A percentile compares a stretch with the other conserved stretches of the same genome.
Evolutionary conservation across 208 protist genomes (phyloP).

Genomic region (Leptomonas pyrrhocoris): DNA sequence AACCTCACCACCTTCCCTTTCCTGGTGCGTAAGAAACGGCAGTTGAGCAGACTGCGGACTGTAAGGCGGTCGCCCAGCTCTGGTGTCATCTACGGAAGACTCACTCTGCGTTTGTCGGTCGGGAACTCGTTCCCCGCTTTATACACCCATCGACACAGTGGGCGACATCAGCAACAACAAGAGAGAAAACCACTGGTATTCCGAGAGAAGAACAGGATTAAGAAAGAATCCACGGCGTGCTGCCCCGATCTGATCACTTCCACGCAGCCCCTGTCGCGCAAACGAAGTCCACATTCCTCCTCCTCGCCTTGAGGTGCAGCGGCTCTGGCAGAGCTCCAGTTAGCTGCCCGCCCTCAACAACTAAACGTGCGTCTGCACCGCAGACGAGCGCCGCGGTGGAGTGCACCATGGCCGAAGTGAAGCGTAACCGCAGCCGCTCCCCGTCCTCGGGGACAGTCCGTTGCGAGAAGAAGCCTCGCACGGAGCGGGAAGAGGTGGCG

Average conservation of each 20-base stretch:
- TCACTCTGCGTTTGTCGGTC: too few relatives aligned
- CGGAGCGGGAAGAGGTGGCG: constrained; percentile 36
- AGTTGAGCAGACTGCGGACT: too few relatives aligned
- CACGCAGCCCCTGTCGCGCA: neutral
- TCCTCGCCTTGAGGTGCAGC: constrained; percentile 22
- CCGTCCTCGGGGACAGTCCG: neutral
- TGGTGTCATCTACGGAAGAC: too few relatives aligned
- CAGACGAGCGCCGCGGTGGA: constrained; percentile 2
- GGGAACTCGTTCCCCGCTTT: too few relatives aligned
- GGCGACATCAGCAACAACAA: too few relatives aligned
- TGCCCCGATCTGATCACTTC: neutral
- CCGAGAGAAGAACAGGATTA: neutral
- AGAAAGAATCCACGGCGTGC: neutral
- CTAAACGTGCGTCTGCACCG: neutral
- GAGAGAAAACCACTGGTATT: too few relatives aligned
- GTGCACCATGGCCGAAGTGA: constrained; percentile 10
- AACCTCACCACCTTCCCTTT: too few relatives aligned
- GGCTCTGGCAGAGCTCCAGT: neutral
- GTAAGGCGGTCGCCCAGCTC: too few relatives aligned
- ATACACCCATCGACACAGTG: too few relatives aligned
- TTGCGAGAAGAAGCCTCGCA: constrained; percentile 16
- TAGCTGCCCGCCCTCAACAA: neutral
- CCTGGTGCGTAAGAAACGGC: too few relatives aligned
- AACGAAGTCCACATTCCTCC: constrained; percentile 22
- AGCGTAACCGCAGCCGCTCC: constrained; percentile 30